These are phyloP conservation scores for Cryptococcus hybrid DNA, from an alignment of 1,284 basidiomycete species.

Conservation along the genomic window DNA sequence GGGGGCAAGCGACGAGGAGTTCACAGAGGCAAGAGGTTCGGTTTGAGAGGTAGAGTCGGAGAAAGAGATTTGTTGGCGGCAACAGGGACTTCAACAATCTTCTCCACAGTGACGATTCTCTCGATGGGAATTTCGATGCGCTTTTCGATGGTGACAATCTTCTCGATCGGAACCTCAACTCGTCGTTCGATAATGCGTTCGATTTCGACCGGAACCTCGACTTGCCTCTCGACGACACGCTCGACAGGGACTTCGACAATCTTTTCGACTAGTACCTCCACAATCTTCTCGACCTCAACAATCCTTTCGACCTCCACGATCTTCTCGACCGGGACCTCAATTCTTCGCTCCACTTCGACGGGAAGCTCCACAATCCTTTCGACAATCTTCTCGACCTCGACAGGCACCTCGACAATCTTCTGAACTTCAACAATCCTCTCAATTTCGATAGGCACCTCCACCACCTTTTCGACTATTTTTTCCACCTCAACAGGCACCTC, in stretches of 20 bases:
- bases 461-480: conserved; percentile 49
- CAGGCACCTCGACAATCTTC: conserved; percentile 38
- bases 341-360: conserved; percentile 43
- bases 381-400: conserved; percentile 30
- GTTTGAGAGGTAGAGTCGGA: conserved; percentile 21
- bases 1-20: conserved; percentile 17
- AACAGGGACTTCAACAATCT: conserved; percentile 39
- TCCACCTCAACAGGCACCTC: conserved; percentile 30
- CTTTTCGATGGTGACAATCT: conserved; percentile 49
- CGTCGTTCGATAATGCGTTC: conserved; percentile 39
- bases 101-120: conserved; percentile 35
- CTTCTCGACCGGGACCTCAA: conserved; percentile 39
- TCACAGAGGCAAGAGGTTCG: conserved; percentile 19
- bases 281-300: conserved; percentile 26
- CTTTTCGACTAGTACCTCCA: conserved; percentile 32
- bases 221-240: conserved; percentile 32
- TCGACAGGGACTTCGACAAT: conserved; percentile 35
- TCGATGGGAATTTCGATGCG: conserved; percentile 37
- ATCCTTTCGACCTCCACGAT: conserved; percentile 37
- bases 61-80: conserved; percentile 12
- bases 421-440: conserved; percentile 31
- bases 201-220: conserved; percentile 44
- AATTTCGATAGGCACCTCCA: conserved; percentile 42
- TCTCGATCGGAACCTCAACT: conserved; percentile 35
- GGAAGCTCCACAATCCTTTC: conserved; percentile 15